These are phyloP conservation scores for Dryas drummondii DNA, from an alignment of 306 rosid species.

Conservation along the genomic window DNA sequence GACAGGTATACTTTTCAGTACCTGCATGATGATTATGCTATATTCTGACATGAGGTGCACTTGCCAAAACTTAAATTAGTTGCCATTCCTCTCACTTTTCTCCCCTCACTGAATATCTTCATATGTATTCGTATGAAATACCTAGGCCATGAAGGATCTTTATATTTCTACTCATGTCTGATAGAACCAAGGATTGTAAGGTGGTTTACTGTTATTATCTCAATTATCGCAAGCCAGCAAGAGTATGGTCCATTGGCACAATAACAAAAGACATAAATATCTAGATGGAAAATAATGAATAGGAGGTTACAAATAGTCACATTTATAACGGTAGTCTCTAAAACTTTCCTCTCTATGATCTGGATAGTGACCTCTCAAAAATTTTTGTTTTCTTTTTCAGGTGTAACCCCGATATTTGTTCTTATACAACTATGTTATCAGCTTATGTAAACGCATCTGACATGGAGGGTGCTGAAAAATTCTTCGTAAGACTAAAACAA, in stretches of 20 bases:
- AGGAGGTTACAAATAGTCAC: constrained; percentile 6
- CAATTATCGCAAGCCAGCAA: background rate
- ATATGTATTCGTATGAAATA: background rate
- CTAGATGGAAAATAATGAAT: background rate
- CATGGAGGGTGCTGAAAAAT: constrained; percentile 87
- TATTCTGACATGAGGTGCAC: constrained; percentile 6
- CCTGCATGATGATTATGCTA: constrained; percentile 9
- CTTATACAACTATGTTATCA: constrained; percentile 84
- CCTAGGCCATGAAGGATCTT: background rate
- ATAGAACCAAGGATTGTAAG: background rate
- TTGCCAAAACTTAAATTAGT: background rate
- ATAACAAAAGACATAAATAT: background rate
- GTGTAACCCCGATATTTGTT: constrained; percentile 75
- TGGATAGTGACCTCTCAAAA: background rate
- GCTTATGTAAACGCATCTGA: constrained; percentile 89
- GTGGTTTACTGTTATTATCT: background rate
- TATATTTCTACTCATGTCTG: constrained; percentile 2
- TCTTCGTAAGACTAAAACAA: constrained; percentile 65
- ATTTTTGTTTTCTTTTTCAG: constrained; percentile 41
- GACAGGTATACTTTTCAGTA: constrained; percentile 56
- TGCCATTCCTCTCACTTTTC: background rate
- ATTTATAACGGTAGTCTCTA: background rate
- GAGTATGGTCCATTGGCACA: background rate
- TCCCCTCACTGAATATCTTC: background rate
- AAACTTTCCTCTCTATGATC: background rate